Base-by-base conservation (phyloP, 2,329 filamentous ascomycete species). In the Arthroderma sp. region DNA sequence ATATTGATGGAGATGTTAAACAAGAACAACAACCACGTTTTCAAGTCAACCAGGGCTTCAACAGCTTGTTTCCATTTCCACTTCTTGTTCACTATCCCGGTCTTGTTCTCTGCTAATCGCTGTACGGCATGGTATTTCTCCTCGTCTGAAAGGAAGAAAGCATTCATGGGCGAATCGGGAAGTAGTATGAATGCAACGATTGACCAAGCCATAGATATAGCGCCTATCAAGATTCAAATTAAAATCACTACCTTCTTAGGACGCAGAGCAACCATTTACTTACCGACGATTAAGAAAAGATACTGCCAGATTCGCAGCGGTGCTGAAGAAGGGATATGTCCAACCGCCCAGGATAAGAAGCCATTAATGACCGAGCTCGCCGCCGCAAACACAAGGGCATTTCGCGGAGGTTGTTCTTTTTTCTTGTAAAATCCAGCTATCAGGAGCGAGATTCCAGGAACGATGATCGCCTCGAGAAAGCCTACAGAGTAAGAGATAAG, bases 231-330 rank as follows among this genome's bases (percentile, higher is more conserved):
- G 15, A 38, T 44, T 22, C 27, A 41, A 8, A 3, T 22, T 22
- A 22, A 22, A 22, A 22, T 22, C 15, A 22, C 15, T 22, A 15
- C 29, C 9, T 34, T 34, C 32, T 11, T 3, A 34, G 8, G 8
- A 9, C 8, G 32, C 11, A 34, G 8, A 34, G 2, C 32, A 34
- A 3, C 11, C 11, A 30, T 6, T 40, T 11, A 40, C 42, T 30
- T 9, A 44, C 74, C 74, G 70, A 63, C 52, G 29, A 75, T 64
- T 46, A 74, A 69, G 54, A 74, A 78, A 62, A 78, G 71, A 65
- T 71, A 75, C 41, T 70, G 65, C 74, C 74, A 78, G 5, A 70
- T 71, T n/a, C 63, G 63, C 10, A 77, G 40, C 3, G 50, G 38
- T 2, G 50, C 53, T 15, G 55, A 47, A 38, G 67, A 58, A n/a